These are phyloP conservation scores for Vitis hybrid DNA, from an alignment of 177 flowering plant genomes.

Conservation along the genomic window DNA sequence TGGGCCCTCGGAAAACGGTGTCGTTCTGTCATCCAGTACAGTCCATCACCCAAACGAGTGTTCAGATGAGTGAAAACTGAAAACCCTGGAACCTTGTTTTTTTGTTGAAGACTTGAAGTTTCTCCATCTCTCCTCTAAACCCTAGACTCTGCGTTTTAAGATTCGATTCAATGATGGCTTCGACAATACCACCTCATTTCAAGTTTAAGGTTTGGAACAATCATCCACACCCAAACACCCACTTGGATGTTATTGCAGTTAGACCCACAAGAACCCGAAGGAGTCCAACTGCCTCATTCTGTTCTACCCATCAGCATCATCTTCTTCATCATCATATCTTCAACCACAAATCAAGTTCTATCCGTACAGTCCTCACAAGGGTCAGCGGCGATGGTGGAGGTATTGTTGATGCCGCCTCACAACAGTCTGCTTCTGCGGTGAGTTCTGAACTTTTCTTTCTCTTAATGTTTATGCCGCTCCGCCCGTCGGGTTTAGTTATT, in stretches of 20 bases:
- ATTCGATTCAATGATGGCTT: slow-evolving; percentile 15
- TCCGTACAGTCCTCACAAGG: slow-evolving; percentile 15
- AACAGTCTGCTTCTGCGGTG: slow-evolving; percentile 36
- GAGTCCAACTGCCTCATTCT: slow-evolving; percentile 1
- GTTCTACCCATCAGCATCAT: not conserved
- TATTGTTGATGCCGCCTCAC: slow-evolving; percentile 30
- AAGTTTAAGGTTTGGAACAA: slow-evolving; percentile 22
- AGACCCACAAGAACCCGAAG: slow-evolving; percentile 6
- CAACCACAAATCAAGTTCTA: slow-evolving; percentile 17
- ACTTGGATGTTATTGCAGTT: slow-evolving; percentile 6
- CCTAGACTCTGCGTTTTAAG: too few species aligned
- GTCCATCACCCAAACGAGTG: too few species aligned
- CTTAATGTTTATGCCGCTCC: not conserved
- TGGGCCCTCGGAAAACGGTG: too few species aligned
- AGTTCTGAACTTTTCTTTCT: slow-evolving; percentile 7
- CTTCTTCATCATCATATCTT: not conserved
- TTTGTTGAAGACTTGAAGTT: too few species aligned
- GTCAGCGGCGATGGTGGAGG: slow-evolving; percentile 35
- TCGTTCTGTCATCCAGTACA: too few species aligned
- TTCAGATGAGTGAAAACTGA: too few species aligned
- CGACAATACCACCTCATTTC: slow-evolving; percentile 22
- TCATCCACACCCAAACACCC: slow-evolving; percentile 3
- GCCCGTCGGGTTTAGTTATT: not conserved
- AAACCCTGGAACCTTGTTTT: too few species aligned
- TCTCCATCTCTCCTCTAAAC: too few species aligned